Conservation (phyloP, 345 rosid species). For the Salix dunnii region DNA sequence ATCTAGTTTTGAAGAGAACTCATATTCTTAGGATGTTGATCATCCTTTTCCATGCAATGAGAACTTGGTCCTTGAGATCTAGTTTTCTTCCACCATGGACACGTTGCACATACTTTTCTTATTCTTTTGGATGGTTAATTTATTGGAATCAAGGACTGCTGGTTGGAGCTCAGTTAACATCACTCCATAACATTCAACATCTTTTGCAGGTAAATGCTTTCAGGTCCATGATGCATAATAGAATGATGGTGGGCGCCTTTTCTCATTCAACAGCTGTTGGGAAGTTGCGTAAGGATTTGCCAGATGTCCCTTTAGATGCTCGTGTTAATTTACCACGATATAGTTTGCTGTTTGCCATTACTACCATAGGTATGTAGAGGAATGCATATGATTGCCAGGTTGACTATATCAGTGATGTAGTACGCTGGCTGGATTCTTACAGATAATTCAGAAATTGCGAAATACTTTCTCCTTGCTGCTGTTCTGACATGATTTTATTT, state of each 20-base stretch:
- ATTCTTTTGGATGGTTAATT: not conserved
- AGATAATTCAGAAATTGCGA: not conserved
- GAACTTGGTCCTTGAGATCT: not conserved
- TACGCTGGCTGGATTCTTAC: not conserved
- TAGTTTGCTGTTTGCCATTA: constrained; percentile 65
- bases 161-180: not conserved
- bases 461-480: not conserved
- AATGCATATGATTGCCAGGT: not conserved
- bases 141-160: not conserved
- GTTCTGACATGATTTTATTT: not conserved
- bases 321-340: constrained; percentile 72
- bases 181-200: not conserved
- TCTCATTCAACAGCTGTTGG: constrained; percentile 96
- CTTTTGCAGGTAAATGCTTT: constrained; percentile 82
- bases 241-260: constrained; percentile 96
- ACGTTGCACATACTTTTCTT: not conserved
- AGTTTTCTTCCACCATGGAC: not conserved
- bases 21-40: not conserved
- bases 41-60: not conserved
- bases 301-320: constrained; percentile 83
- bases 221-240: constrained; percentile 86
- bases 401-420: not conserved
- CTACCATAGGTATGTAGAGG: constrained; percentile 69
- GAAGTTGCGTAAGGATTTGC: constrained; percentile 78
- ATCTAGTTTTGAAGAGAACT: not conserved